phyloP scores from a whole-genome alignment of 2,329 filamentous ascomycete genomes.

The Colletotrichum chlorophyti region DNA sequence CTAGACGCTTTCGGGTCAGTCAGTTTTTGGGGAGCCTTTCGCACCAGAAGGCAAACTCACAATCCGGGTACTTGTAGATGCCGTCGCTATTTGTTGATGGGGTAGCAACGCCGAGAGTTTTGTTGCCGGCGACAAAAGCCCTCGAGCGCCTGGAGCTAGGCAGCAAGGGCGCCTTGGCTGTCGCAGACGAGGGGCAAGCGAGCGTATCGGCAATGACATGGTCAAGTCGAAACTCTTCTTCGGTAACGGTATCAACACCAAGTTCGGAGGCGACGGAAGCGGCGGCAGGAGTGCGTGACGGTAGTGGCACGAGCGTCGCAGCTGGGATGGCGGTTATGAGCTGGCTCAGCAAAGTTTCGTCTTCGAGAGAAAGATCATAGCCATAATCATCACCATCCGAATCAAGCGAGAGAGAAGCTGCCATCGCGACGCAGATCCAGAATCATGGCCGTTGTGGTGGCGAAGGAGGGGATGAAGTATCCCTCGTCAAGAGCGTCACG shows the following conservation, averaged over 20 bases:
- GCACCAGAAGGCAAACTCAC: slow-evolving; percentile 47
- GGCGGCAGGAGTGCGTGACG: neutral
- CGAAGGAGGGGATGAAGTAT: neutral
- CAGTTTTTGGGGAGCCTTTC: slow-evolving; percentile 46
- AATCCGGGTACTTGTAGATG: slow-evolving; percentile 56
- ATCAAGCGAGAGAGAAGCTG: slow-evolving; percentile 31
- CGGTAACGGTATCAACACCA: slow-evolving; percentile 16
- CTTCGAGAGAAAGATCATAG: slow-evolving; percentile 54
- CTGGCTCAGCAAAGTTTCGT: slow-evolving; percentile 49
- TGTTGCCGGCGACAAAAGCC: slow-evolving; percentile 22
- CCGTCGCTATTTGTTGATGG: slow-evolving; percentile 30
- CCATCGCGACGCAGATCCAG: slow-evolving; percentile 1
- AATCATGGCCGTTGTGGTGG: slow-evolving; percentile 4
- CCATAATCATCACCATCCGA: slow-evolving; percentile 53
- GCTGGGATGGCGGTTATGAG: slow-evolving; percentile 34
- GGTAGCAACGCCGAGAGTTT: slow-evolving; percentile 20
- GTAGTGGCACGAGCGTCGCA: neutral
- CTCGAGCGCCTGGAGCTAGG: neutral
- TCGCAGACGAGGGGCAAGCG: slow-evolving; percentile 21
- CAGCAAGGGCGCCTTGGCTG: slow-evolving; percentile 5
- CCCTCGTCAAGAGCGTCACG: slow-evolving; percentile 11
- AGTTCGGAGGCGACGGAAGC: neutral
- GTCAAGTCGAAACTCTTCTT: slow-evolving; percentile 10
- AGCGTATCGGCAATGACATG: slow-evolving; percentile 34
- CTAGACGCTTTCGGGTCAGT: slow-evolving; percentile 72